These are phyloP conservation scores for Manihot esculenta DNA, from an alignment of 441 rosid genomes.

Conservation along the genomic window DNA sequence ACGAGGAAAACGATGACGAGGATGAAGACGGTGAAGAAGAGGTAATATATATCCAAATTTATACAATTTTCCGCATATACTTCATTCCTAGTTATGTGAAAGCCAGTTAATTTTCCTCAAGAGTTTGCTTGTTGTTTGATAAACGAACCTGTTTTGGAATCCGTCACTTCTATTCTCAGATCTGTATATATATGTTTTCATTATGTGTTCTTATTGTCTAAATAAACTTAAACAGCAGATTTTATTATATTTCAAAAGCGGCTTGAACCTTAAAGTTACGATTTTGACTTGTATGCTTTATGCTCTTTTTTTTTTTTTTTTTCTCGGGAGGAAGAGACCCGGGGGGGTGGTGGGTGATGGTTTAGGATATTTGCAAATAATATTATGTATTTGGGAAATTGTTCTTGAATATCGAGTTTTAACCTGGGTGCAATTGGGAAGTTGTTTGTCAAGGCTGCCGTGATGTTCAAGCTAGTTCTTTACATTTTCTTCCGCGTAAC, in stretches of 20 bases:
- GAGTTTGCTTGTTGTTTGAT: not conserved
- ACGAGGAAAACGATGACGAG: slow-evolving; percentile 34
- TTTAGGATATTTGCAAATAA: too few species aligned
- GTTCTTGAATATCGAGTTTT: too few species aligned
- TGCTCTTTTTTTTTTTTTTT: not conserved
- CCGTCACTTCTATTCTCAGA: slow-evolving; percentile 1
- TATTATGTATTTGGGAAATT: too few species aligned
- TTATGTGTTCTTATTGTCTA: not conserved
- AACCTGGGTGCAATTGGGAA: too few species aligned
- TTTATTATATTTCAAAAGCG: too few species aligned
- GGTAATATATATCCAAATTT: slow-evolving; percentile 19
- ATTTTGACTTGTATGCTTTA: not conserved
- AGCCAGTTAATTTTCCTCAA: not conserved
- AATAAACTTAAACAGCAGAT: not conserved
- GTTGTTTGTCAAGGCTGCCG: too few species aligned
- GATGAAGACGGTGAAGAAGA: slow-evolving; percentile 47
- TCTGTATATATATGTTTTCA: not conserved
- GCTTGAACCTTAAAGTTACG: too few species aligned
- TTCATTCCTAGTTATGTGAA: not conserved
- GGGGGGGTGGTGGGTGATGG: too few species aligned
- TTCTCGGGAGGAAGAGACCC: too few species aligned
- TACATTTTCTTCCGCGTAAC: not conserved
- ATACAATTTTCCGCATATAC: too few species aligned
- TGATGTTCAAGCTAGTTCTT: too few species aligned
- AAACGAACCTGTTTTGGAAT: not conserved